Evolutionary conservation across 352 stramenopile species (phyloP), one percentile per base, ranked within the genome.

Genomic region (Plasmopara viticola): DNA sequence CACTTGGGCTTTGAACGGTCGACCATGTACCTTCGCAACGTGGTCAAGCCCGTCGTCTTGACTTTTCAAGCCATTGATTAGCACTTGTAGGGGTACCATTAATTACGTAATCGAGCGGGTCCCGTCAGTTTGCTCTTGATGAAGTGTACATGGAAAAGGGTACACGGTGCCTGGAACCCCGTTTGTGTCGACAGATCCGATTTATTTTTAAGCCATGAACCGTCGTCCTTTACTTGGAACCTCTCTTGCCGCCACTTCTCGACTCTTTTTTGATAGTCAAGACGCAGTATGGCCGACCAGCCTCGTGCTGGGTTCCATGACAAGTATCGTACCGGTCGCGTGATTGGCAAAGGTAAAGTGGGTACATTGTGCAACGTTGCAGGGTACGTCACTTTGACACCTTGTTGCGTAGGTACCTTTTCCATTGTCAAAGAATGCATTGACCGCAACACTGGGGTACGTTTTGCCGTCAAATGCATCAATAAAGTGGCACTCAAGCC

Each of bases 381-480:
- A n/a, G 30, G 20, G 40, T 47, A 17, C 15, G 12, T 53, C 40
- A 56, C 38, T 20, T 38, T 17, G 20, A 18, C 46, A 41, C 48
- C 15, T 51, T n/a, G 12, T 6, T 48, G 33, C 33, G 25, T 43
- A 86, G 80, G 86, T 48, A 91, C 86, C 65, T 95, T 94, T 60
- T 90, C 81, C 40, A 47, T 90, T 48, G 86, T 95, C 2, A 88
- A 90, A 33, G 66, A 91, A 34, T 90, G 79, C 50, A 72, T 65
- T 25, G 56, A 72, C 50, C 78, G 74, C 18, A 50, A 58, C 8
- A 67, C 74, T 28, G 73, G 80, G 51, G 47, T 74, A 35, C 72
- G 74, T 5, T 91, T 73, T 51, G 84, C 83, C 5, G 72, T 93
- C 56, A 92, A 94, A 53, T 87, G 84, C 56, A 90, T 92, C 58